Conservation (phyloP, 1,139 yeast species). For the Dujonia santamariae region DNA sequence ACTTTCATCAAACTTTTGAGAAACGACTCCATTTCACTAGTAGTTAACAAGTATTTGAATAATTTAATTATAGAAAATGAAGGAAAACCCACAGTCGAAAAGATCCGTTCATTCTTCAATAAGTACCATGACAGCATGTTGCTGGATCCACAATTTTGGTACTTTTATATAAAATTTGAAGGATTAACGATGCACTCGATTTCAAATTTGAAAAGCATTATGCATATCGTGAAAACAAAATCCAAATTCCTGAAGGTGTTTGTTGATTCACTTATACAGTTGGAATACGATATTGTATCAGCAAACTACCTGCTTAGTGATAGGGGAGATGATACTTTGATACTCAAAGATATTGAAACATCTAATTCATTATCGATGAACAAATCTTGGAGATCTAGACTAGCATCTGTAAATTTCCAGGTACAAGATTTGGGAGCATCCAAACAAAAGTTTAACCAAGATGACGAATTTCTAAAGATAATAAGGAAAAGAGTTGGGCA, state of each 20-base stretch:
- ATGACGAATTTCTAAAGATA: slow-evolving; percentile 31
- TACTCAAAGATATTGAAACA: slow-evolving; percentile 21
- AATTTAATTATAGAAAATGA: not conserved
- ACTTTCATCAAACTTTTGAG: slow-evolving; percentile 17
- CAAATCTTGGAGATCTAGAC: slow-evolving; percentile 19
- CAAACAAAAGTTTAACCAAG: slow-evolving; percentile 11
- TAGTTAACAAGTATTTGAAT: slow-evolving; percentile 21
- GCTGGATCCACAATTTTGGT: slow-evolving; percentile 52
- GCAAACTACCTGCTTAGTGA: slow-evolving; percentile 23
- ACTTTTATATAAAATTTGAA: slow-evolving; percentile 52
- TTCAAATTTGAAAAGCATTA: slow-evolving; percentile 39
- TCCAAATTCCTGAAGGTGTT: slow-evolving; percentile 46
- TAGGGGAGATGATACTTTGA: slow-evolving; percentile 18
- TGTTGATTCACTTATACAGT: slow-evolving; percentile 36
- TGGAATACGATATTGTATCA: slow-evolving; percentile 19
- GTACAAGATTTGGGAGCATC: slow-evolving; percentile 14
- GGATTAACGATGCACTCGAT: slow-evolving; percentile 37
- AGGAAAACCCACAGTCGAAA: not conserved
- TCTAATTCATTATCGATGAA: slow-evolving; percentile 29
- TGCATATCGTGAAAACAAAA: slow-evolving; percentile 38
- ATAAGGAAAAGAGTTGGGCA: slow-evolving; percentile 52
- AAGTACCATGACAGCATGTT: slow-evolving; percentile 33
- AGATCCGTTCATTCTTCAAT: slow-evolving; percentile 38
- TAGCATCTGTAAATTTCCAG: slow-evolving; percentile 20
- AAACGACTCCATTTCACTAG: slow-evolving; percentile 29